These are phyloP conservation scores for Boletus huronensis DNA, from an alignment of 768 basidiomycete species.

Conservation along the genomic window DNA sequence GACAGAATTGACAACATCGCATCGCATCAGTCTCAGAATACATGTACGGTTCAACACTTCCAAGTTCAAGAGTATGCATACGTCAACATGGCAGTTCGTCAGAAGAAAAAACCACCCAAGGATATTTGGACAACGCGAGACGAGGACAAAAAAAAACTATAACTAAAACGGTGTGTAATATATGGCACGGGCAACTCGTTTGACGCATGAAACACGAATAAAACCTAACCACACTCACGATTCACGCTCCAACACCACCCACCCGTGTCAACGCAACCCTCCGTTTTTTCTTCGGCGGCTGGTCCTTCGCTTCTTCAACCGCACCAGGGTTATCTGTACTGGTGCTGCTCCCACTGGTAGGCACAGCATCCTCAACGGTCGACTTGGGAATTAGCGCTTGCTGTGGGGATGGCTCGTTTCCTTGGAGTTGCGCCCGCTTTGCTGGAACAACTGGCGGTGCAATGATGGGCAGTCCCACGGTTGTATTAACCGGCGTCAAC, in stretches of 20 bases:
- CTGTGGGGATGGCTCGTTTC: constrained; percentile 7
- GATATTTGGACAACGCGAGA: constrained; percentile 10
- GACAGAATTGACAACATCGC: constrained; percentile 11
- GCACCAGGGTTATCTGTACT: constrained; percentile 1
- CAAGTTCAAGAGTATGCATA: constrained; percentile 1
- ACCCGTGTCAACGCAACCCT: constrained; percentile 73
- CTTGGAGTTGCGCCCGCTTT: constrained; percentile 38
- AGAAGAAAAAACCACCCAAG: neutral
- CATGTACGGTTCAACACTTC: constrained; percentile 14
- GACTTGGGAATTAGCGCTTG: constrained; percentile 29
- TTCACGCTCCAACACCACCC: constrained; percentile 46
- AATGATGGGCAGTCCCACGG: constrained; percentile 33
- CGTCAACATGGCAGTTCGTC: constrained; percentile 8
- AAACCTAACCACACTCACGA: neutral
- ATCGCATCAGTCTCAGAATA: constrained; percentile 23
- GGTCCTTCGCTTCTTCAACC: constrained; percentile 30
- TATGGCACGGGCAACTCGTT: constrained; percentile 5
- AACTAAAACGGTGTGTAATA: constrained; percentile 17
- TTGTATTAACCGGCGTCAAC: constrained; percentile 32
- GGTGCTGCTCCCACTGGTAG: constrained; percentile 11
- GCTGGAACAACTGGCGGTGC: constrained; percentile 30
- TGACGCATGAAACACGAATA: constrained; percentile 4
- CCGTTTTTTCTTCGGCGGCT: constrained; percentile 83
- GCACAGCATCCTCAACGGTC: constrained; percentile 23
- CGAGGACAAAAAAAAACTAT: neutral